These are phyloP conservation scores for Saturnispora ahearnii DNA, from an alignment of 805 yeast genomes.

Conservation along the genomic window DNA sequence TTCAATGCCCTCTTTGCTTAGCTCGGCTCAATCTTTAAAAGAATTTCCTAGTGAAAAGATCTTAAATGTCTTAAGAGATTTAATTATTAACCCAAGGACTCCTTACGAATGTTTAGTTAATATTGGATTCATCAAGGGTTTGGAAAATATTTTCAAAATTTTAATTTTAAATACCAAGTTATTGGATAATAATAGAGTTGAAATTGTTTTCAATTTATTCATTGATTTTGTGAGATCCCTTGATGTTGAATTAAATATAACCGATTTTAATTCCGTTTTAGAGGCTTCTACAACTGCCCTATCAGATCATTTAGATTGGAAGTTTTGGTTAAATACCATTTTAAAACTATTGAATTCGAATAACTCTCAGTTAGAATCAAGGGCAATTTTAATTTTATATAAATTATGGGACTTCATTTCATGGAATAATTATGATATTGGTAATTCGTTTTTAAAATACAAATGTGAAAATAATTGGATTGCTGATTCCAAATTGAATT, in stretches of 20 bases:
- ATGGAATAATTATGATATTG: slow-evolving; percentile 11
- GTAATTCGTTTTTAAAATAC: not conserved
- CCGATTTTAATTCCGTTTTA: not conserved
- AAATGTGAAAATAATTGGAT: slow-evolving; percentile 28
- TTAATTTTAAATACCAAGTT: slow-evolving; percentile 19
- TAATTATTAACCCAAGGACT: slow-evolving; percentile 24
- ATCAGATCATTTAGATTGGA: slow-evolving; percentile 46
- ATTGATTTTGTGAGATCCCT: slow-evolving; percentile 19
- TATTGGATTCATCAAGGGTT: slow-evolving; percentile 16
- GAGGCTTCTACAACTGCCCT: not conserved
- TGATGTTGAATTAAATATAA: slow-evolving; percentile 12
- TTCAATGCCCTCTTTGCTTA: not conserved
- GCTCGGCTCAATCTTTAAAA: slow-evolving; percentile 9
- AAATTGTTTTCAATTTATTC: slow-evolving; percentile 19
- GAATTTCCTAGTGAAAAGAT: slow-evolving; percentile 26
- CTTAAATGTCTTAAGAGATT: slow-evolving; percentile 30
- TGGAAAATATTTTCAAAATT: slow-evolving; percentile 20
- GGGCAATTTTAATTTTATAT: slow-evolving; percentile 57
- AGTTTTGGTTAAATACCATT: slow-evolving; percentile 61
- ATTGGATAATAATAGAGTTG: slow-evolving; percentile 20
- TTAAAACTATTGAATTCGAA: slow-evolving; percentile 53
- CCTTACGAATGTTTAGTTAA: slow-evolving; percentile 22
- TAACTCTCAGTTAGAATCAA: slow-evolving; percentile 52
- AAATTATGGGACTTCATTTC: slow-evolving; percentile 70
- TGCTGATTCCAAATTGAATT: slow-evolving; percentile 27